Evolutionary conservation across 2,329 filamentous ascomycete genomes (phyloP).

Genomic region (Hypoxylon sp.): DNA sequence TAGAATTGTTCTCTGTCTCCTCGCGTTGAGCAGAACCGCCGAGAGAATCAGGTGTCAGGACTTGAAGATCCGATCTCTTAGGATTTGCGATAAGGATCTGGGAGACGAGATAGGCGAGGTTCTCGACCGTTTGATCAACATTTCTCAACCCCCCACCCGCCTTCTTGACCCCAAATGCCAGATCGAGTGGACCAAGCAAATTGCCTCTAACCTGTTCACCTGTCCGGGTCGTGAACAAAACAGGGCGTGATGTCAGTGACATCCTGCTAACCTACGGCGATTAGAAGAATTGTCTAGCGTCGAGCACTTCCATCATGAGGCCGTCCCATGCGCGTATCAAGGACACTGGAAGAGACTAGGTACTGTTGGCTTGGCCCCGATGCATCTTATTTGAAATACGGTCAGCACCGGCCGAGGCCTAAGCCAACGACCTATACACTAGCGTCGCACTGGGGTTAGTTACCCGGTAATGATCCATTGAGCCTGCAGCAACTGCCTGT

Average conservation of each 20-base stretch:
- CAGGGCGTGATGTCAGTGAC: slow-evolving; percentile 10
- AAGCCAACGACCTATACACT: background rate
- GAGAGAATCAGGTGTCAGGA: background rate
- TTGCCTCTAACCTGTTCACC: slow-evolving; percentile 1
- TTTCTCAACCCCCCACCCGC: slow-evolving; percentile 9
- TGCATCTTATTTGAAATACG: slow-evolving; percentile 21
- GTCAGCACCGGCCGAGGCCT: background rate
- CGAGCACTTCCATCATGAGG: background rate
- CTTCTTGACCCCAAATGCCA: no score
- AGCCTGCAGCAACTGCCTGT: slow-evolving; percentile 9
- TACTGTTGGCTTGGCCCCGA: slow-evolving; percentile 7
- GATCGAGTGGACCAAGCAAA: slow-evolving; percentile 7
- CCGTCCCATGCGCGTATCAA: no score
- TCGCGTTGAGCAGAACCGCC: background rate
- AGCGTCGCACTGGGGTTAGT: slow-evolving; percentile 12
- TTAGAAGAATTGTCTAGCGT: background rate
- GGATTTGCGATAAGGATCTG: slow-evolving; percentile 21
- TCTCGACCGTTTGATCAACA: slow-evolving; percentile 23
- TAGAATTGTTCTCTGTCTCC: slow-evolving; percentile 28
- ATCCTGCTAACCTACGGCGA: background rate
- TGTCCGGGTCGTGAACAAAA: background rate
- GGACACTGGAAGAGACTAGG: background rate
- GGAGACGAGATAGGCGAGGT: slow-evolving; percentile 24
- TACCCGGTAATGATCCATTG: slow-evolving; percentile 12
- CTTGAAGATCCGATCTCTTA: slow-evolving; percentile 22